Percentiles rank a stretch among this genome's conserved stretches.
phyloP scores from a whole-genome alignment of 495 filamentous ascomycete genomes.

The Tuber microsphaerosporum region DNA sequence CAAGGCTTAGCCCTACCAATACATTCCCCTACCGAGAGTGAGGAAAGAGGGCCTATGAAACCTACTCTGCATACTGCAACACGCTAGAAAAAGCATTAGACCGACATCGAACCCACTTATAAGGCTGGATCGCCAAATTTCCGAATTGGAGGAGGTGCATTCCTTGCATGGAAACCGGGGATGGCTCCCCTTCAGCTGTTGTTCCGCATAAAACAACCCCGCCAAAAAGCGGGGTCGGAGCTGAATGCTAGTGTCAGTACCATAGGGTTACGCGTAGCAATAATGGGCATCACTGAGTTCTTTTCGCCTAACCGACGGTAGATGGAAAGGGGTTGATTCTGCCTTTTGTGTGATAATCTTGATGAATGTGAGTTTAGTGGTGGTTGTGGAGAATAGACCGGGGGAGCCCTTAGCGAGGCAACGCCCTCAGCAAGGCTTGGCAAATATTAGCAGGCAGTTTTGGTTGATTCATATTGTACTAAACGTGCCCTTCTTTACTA shows the following conservation, averaged over 20 bases:
- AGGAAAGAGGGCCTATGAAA: neutral
- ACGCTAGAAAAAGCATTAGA: neutral
- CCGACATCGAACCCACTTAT: neutral
- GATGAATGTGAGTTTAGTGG: neutral
- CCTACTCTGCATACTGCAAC: conserved; percentile 1
- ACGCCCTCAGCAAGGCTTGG: too few species aligned
- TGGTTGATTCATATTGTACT: too few species aligned
- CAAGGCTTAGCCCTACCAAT: neutral
- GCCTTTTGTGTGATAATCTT: neutral
- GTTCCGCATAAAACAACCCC: neutral
- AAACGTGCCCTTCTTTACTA: too few species aligned
- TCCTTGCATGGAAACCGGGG: neutral
- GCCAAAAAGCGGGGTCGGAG: neutral
- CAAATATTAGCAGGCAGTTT: too few species aligned
- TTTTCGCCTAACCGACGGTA: neutral
- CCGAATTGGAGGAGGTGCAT: neutral
- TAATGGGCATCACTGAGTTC: neutral
- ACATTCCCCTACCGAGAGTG: neutral
- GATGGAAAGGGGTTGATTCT: neutral
- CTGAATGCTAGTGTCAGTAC: neutral
- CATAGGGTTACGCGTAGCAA: neutral
- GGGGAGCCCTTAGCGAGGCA: too few species aligned
- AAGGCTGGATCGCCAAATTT: neutral
- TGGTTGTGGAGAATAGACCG: neutral
- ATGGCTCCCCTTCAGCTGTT: neutral